Base-by-base conservation (phyloP, 164 flowering plant species). In the Vitis rupestris region DNA sequence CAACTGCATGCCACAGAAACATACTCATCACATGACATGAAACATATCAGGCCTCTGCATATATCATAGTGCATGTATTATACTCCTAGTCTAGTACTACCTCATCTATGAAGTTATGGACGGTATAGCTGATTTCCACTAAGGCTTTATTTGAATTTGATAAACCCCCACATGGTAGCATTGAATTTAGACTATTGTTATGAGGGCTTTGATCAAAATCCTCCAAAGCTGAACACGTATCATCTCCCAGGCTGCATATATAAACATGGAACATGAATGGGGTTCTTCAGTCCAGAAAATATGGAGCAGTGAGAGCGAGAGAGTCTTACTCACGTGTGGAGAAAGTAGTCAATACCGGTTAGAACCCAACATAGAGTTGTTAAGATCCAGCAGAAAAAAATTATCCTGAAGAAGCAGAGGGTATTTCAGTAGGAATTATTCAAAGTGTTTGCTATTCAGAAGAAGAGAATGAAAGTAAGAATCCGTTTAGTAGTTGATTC, bases 331-430 rank as follows among this genome's bases (percentile, higher is more conserved):
- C 55, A 89, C 91, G 61, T 84, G 72, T 79, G 74, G 50, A 85
- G 60, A 78, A 85, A 83, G 78, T 79, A 87, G 72, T 89, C 86
- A 17, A 85, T 55, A 58, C 93, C 93, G 5, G 89, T 78, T 50
- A 89, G 70, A 67, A 79, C 59, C 91, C 93, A 89, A 68, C 80
- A 84, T 3, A 82, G 44, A 47, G 81, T 71, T 58, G 87, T 80
- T 61, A 85, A 72, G 54, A 85, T 79, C 91, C 90, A 89, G 81
- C 84, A 85, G 27, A 79, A 17, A 50, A 82, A 52, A 19, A 84
- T 81, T 48, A 85, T 67, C 27, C 92, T 86, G 86, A 61, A 74
- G 73, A 74, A 67, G 9, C 30, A 66, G 29, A 56, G 15, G 44
- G 44, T 6, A 37, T 37, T 37, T 37, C 44, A 37, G 44, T 37